Evolutionary conservation across 371 early-diverging fungal species (phyloP).

Genomic region (Actinomucor elegans): DNA sequence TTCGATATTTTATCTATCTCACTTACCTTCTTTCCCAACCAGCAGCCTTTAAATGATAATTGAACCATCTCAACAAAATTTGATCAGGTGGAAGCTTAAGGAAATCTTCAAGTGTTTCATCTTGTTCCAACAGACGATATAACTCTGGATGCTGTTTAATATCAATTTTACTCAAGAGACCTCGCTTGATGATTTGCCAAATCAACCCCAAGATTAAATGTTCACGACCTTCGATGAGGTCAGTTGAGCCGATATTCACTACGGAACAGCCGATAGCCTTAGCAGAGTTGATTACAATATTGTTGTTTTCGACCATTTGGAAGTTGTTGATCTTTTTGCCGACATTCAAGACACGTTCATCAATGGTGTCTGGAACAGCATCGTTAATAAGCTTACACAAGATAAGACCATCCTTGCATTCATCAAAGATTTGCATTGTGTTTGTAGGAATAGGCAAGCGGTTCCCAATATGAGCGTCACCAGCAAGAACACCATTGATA

Average conservation of each 20-base stretch:
- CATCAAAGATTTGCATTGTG: conserved; percentile 94
- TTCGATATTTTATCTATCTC: neutral
- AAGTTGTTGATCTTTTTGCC: conserved; percentile 81
- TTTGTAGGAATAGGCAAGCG: conserved; percentile 89
- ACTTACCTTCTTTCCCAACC: conserved; percentile 73
- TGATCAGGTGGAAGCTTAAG: conserved; percentile 91
- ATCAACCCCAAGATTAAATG: conserved; percentile 93
- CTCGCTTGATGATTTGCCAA: conserved; percentile 98
- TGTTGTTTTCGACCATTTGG: conserved; percentile 98
- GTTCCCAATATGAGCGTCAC: conserved; percentile 79
- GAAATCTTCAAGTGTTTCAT: conserved; percentile 91
- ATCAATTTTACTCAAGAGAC: conserved; percentile 91
- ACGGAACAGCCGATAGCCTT: conserved; percentile 97
- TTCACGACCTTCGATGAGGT: conserved; percentile 92
- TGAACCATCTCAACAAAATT: conserved; percentile 96
- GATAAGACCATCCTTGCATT: conserved; percentile 94
- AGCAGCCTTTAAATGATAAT: conserved; percentile 95
- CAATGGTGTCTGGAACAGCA: conserved; percentile 94
- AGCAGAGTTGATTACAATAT: conserved; percentile 95
- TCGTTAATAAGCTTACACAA: conserved; percentile 96
- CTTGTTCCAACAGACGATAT: conserved; percentile 89
- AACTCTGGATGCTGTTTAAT: conserved; percentile 96
- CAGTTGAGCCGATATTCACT: conserved; percentile 94
- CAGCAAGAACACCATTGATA: conserved; percentile 84
- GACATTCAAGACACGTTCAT: conserved; percentile 94